These are phyloP conservation scores for Rhodamnia rubescens DNA, from an alignment of 345 rosid genomes.

Conservation along the genomic window DNA sequence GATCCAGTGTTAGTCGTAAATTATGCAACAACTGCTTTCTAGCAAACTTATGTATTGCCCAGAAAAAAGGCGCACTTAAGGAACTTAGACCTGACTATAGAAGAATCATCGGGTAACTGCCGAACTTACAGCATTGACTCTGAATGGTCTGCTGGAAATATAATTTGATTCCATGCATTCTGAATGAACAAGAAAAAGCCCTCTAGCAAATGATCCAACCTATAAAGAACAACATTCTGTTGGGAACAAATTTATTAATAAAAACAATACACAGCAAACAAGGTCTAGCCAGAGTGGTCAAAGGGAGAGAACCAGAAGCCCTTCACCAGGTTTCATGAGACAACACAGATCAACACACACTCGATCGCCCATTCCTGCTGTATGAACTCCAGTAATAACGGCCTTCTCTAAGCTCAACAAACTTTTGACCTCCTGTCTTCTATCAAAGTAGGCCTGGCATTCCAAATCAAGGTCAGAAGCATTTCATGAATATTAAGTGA, in stretches of 20 bases:
- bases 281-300: neutral
- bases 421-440: constrained; percentile 50
- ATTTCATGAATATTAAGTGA: constrained; percentile 1
- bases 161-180: constrained; percentile 83
- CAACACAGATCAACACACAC: constrained; percentile 94
- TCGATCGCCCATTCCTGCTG: constrained; percentile 83
- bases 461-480: constrained; percentile 18
- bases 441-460: constrained; percentile 69
- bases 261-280: neutral
- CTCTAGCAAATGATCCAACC: constrained; percentile 95
- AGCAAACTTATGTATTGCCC: neutral
- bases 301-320: constrained; percentile 54
- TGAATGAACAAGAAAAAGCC: constrained; percentile 83
- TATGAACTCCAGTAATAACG: constrained; percentile 39
- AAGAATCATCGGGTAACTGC: neutral
- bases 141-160: constrained; percentile 85
- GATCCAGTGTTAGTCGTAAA: neutral
- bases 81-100: neutral
- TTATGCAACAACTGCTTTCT: neutral
- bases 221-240: neutral
- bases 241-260: neutral
- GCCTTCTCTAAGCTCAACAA: constrained; percentile 49
- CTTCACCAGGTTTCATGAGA: constrained; percentile 90
- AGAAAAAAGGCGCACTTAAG: neutral
- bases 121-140: constrained; percentile 75